Evolutionary conservation across 2,329 filamentous ascomycete genomes (phyloP), one percentile per base, ranked within the genome.

Genomic region (Pyricularia grisea): DNA sequence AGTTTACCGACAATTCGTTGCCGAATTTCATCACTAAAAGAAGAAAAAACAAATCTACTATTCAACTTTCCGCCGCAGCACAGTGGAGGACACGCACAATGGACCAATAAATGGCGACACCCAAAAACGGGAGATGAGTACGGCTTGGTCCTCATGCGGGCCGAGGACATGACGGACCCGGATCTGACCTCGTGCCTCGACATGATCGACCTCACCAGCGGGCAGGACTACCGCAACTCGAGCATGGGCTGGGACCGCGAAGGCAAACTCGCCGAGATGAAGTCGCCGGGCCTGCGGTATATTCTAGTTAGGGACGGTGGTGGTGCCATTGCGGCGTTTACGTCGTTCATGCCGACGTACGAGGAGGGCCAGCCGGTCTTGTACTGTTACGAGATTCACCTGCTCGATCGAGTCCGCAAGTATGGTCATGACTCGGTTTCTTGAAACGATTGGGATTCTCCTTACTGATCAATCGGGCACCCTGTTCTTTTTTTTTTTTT

Each of bases 301-400:
- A 80, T 93, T 9, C 78, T 93, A 3, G 84, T 91, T 66, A 82
- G 81, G 71, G 76, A 78, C 27, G 17, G 64, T 31, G 28, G 11
- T 27, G 10, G 27, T 14, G 11, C 0, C 69, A 72, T 89, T 10
- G 76, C 78, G 23, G 88, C 82, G 4, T 90, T 92, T 73, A 82
- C 85, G 1, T 91, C 88, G n/a, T 81, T 92, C 74, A 89, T 91
- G 88, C 84, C 90, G n/a, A 90, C 88, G 1, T 86, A 86, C 73
- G 90, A 92, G 74, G 87, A 89, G 71, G 83, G 83, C 1, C 79
- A 87, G 70, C 82, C 88, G 0, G 90, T 93, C 2, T 75, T 93
- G 25, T 94, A 93, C 77, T 89, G 91, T 76, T 94, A 93, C 76
- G 91, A 94, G 78, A 87, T 94, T 50, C 91, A 94, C 74, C 83